Evolutionary conservation across 768 basidiomycete genomes (phyloP).

Genomic region (Sarcodon aspratus): DNA sequence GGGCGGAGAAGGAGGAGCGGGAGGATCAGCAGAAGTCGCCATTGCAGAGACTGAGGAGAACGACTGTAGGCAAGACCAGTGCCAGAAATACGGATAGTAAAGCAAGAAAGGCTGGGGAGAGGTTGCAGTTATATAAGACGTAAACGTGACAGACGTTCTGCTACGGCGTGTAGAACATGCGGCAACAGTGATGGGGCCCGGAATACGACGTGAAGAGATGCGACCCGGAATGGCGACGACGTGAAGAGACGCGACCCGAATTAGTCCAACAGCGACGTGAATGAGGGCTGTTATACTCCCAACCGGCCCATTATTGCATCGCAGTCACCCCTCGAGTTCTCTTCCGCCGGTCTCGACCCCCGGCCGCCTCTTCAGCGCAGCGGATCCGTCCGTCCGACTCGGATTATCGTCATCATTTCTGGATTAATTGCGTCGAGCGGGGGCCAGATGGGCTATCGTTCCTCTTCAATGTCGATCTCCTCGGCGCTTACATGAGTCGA

Average conservation of each 20-base stretch:
- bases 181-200: slow-evolving; percentile 11
- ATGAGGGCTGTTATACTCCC: too few relatives aligned
- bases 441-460: too few relatives aligned
- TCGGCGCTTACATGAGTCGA: too few relatives aligned
- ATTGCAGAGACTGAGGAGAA: slow-evolving; percentile 5
- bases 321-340: too few relatives aligned
- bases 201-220: neutral
- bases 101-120: slow-evolving; percentile 7
- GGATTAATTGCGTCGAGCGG: too few relatives aligned
- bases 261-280: too few relatives aligned
- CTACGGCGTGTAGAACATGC: slow-evolving; percentile 24
- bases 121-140: slow-evolving; percentile 14
- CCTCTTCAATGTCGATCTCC: too few relatives aligned
- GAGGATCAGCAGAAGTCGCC: slow-evolving; percentile 18
- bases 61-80: slow-evolving; percentile 7
- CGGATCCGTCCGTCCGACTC: too few relatives aligned
- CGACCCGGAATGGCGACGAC: neutral
- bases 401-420: too few relatives aligned
- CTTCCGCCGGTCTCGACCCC: too few relatives aligned
- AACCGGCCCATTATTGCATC: too few relatives aligned
- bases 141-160: slow-evolving; percentile 19
- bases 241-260: neutral
- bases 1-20: slow-evolving; percentile 35
- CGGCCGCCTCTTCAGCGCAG: too few relatives aligned
- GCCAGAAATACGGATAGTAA: slow-evolving; percentile 16